These are phyloP conservation scores for Zygosaccharomyces pseudobailii DNA, from an alignment of 1,139 yeast species.

Conservation along the genomic window DNA sequence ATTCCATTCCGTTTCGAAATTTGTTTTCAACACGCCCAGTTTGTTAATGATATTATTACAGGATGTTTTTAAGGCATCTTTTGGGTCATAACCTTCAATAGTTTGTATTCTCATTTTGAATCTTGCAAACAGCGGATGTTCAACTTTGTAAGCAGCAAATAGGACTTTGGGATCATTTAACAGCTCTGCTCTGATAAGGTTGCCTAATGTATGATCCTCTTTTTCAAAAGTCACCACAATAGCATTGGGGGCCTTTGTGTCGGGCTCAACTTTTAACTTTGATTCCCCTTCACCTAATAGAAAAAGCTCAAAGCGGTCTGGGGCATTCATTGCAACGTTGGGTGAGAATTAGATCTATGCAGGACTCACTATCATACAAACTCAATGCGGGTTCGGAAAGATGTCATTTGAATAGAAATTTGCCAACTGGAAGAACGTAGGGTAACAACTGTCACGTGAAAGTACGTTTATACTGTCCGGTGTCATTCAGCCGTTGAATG, in stretches of 20 bases:
- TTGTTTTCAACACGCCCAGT: slow-evolving; percentile 64
- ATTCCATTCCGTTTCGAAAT: slow-evolving; percentile 90
- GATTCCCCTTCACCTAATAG: slow-evolving; percentile 97
- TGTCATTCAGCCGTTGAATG: neutral
- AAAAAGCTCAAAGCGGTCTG: slow-evolving; percentile 95
- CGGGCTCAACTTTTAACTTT: slow-evolving; percentile 84
- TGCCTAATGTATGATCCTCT: slow-evolving; percentile 96
- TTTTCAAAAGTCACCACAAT: slow-evolving; percentile 89
- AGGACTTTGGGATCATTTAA: slow-evolving; percentile 80
- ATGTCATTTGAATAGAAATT: neutral
- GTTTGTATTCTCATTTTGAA: slow-evolving; percentile 92
- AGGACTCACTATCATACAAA: neutral
- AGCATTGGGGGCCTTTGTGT: slow-evolving; percentile 92
- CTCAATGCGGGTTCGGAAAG: neutral
- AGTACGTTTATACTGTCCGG: too few relatives aligned
- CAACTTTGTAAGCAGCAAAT: slow-evolving; percentile 95
- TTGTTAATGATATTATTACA: slow-evolving; percentile 79
- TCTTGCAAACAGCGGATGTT: slow-evolving; percentile 94
- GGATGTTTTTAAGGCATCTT: slow-evolving; percentile 84
- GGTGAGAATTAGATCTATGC: neutral
- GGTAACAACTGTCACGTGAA: neutral
- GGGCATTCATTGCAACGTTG: slow-evolving; percentile 72
- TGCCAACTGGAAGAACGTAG: neutral
- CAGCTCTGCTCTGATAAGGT: slow-evolving; percentile 79
- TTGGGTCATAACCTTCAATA: slow-evolving; percentile 89